Evolutionary conservation across 257 asterid genomes (phyloP), one percentile per base, ranked within the genome.

Genomic region (Fraxinus quadrangulata): DNA sequence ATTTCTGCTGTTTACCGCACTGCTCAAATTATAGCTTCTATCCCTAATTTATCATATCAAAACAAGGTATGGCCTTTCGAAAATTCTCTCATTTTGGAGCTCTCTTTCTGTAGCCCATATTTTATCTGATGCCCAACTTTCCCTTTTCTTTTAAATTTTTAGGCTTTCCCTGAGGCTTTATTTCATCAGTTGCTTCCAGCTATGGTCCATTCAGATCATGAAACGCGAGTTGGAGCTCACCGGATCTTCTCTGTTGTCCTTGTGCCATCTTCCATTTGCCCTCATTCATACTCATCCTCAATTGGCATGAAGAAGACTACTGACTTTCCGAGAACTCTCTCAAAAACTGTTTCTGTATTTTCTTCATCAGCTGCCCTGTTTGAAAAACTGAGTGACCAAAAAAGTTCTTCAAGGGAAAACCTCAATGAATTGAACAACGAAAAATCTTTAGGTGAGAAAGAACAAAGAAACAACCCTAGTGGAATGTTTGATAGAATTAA

Each of bases 101-200:
- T 59, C 42, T 30, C 72, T 67, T 49, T 10, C 47, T 2, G 31
- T 59, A 24, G 66, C 28, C 26, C 24, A n/a, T 54, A 54, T 17
- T 63, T 23, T 23, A 63, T 23, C 36, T 24, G 2, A 26, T 63
- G 2, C 14, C 24, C 33, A 10, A 67, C 42, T 31, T 63, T 75
- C 70, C 6, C 12, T 24, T 63, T 63, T 11, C 59, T 59, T 59
- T 69, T 63, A 67, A 13, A 69, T 73, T 24, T 79, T 75, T 83
- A 92, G 99, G 97, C 97, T 82, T 95, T 95, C 84, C 99, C 99
- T 0, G 99, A 95, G 84, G 89, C 97, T 71, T 86, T 95, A 73
- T 95, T 95, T 87, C 99, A 95, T 85, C 99, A 95, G 88, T 80
- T 95, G 69, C 89, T 95, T 77, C 96, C 94, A 72, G 98, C 97